phyloP scores from a whole-genome alignment of 345 rosid species.

The Bruguiera sexangula region DNA sequence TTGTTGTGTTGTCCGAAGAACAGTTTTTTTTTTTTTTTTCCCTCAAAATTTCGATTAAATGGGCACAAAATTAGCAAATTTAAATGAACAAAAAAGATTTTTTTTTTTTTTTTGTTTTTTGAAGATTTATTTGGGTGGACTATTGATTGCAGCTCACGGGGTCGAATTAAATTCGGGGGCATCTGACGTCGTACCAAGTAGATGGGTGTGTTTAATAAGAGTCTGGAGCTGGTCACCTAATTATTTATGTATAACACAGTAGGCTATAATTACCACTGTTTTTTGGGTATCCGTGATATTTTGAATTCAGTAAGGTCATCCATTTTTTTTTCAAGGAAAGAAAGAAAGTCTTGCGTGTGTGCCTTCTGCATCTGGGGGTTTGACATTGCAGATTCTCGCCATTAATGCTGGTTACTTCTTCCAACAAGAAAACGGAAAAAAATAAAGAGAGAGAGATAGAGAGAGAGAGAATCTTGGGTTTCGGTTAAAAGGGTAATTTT shows the following conservation, averaged over 20 bases:
- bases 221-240: background rate
- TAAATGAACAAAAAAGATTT: too few relatives aligned
- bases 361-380: too few relatives aligned
- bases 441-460: too few relatives aligned
- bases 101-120: too few relatives aligned
- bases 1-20: background rate
- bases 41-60: too few relatives aligned
- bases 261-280: conserved; percentile 15
- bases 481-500: background rate
- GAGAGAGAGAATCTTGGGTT: too few relatives aligned
- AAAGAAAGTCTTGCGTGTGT: too few relatives aligned
- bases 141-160: conserved; percentile 43
- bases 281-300: conserved; percentile 14
- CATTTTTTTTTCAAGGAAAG: too few relatives aligned
- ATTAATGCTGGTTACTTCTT: background rate
- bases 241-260: background rate
- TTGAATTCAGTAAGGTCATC: background rate
- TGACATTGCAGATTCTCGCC: too few relatives aligned
- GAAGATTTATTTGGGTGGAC: background rate
- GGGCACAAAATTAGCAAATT: too few relatives aligned
- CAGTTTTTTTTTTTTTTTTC: background rate
- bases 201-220: background rate
- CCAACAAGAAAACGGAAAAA: background rate
- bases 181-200: conserved; percentile 21
- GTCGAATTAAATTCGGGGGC: background rate